Conservation (phyloP, 257 asterid species). For the Solanum chaucha region DNA sequence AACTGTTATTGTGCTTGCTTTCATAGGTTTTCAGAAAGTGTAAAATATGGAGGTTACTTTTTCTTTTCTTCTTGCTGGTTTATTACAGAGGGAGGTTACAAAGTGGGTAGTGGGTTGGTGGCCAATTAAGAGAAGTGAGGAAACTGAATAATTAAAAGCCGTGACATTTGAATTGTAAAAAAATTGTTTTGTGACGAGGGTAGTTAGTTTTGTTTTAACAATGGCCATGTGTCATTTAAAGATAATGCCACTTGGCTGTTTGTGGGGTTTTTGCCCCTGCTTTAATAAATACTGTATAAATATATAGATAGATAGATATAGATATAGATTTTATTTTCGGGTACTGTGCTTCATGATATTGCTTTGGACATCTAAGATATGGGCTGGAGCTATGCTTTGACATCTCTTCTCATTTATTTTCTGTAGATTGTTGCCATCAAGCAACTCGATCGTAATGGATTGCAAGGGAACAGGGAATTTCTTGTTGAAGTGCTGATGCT, state of each 20-base stretch:
- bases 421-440: constrained; percentile 76
- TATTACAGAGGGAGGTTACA: neutral
- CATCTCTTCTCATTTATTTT: neutral
- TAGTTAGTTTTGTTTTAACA: neutral
- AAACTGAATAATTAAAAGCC: neutral
- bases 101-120: neutral
- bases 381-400: neutral
- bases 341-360: neutral
- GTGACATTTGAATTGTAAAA: neutral
- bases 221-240: neutral
- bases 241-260: neutral
- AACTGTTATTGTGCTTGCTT: neutral
- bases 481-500: constrained; percentile 89
- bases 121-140: neutral
- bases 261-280: neutral
- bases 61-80: neutral
- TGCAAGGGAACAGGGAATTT: constrained; percentile 88
- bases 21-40: neutral
- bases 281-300: neutral
- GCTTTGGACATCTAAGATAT: neutral
- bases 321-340: neutral
- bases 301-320: neutral
- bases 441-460: constrained; percentile 89
- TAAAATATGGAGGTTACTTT: neutral
- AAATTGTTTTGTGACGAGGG: neutral